Evolutionary conservation across 345 rosid species (phyloP).

Genomic region (Salix suchowensis): DNA sequence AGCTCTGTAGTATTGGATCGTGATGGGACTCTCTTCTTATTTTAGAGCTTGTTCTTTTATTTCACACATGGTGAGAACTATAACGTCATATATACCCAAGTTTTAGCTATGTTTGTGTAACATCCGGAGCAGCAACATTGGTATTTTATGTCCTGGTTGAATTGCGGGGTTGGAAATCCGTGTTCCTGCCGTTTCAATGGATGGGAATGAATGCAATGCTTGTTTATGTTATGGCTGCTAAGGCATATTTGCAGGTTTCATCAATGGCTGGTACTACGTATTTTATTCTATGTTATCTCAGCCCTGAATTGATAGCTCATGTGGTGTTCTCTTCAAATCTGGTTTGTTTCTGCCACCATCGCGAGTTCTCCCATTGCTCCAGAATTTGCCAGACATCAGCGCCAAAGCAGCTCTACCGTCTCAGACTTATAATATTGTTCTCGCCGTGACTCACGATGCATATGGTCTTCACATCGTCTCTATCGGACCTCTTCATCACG

Average conservation of each 20-base stretch:
- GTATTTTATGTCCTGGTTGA: conserved; percentile 77
- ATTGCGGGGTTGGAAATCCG: conserved; percentile 34
- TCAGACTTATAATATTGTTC: too few species aligned
- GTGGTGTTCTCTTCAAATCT: too few species aligned
- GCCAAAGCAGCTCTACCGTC: too few species aligned
- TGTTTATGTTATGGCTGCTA: conserved; percentile 93
- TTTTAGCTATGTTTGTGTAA: conserved; percentile 71
- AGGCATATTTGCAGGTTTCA: conserved; percentile 77
- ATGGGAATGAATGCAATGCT: conserved; percentile 94
- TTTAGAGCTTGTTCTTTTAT: conserved; percentile 58
- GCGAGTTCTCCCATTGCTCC: too few species aligned
- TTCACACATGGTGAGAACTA: conserved; percentile 55
- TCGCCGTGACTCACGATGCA: too few species aligned
- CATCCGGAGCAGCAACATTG: conserved; percentile 76
- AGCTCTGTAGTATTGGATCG: conserved; percentile 61
- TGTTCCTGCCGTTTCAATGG: conserved; percentile 71
- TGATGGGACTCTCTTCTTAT: conserved; percentile 54
- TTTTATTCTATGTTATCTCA: too few species aligned
- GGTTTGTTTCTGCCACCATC: too few species aligned
- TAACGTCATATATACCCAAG: background rate
- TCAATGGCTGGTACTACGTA: conserved; percentile 74
- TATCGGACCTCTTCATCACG: too few species aligned
- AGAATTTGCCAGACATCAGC: too few species aligned
- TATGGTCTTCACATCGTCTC: too few species aligned
- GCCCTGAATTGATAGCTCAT: too few species aligned